Conservation (phyloP, 148 eudicot genomes). For the Silene conica region DNA sequence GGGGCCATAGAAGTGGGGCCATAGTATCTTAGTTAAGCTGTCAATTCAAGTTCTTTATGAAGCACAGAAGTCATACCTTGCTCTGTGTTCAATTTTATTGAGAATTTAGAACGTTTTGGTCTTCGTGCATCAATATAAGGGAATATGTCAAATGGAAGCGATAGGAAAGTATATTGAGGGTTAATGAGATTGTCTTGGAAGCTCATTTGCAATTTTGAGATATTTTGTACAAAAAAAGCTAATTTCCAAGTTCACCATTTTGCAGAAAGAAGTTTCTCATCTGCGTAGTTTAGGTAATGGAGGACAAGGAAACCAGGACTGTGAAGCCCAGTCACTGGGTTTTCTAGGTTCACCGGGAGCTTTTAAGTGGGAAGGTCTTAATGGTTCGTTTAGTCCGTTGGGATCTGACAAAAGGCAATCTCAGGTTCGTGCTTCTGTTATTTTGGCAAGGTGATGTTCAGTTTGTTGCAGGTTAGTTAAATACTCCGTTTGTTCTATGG, state of each 20-base stretch:
- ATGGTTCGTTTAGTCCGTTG: conserved; percentile 65
- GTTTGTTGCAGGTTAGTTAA: conserved; percentile 3
- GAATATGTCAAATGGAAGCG: neutral
- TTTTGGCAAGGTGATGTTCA: conserved; percentile 1
- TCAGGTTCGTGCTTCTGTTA: conserved; percentile 47
- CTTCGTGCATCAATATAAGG: neutral
- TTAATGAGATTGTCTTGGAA: conserved; percentile 1
- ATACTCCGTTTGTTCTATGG: conserved; percentile 4
- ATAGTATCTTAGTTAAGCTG: neutral
- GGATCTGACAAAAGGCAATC: conserved; percentile 57
- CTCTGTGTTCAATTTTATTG: neutral
- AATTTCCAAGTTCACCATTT: conserved; percentile 9
- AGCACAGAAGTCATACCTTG: neutral
- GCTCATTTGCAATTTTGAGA: conserved; percentile 3
- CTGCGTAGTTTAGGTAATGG: conserved; percentile 62
- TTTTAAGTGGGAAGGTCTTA: conserved; percentile 86
- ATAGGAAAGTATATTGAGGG: neutral
- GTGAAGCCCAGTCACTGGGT: conserved; percentile 45
- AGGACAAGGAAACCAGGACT: conserved; percentile 58
- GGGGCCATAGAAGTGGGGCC: neutral
- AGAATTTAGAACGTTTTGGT: neutral
- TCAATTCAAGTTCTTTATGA: neutral
- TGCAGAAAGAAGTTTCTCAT: conserved; percentile 89
- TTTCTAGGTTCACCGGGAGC: conserved; percentile 84
- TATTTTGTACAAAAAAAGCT: conserved; percentile 4